These are phyloP conservation scores for Yamadazyma kanchanaburiensis DNA, from an alignment of 1,139 yeast species.

Conservation along the genomic window DNA sequence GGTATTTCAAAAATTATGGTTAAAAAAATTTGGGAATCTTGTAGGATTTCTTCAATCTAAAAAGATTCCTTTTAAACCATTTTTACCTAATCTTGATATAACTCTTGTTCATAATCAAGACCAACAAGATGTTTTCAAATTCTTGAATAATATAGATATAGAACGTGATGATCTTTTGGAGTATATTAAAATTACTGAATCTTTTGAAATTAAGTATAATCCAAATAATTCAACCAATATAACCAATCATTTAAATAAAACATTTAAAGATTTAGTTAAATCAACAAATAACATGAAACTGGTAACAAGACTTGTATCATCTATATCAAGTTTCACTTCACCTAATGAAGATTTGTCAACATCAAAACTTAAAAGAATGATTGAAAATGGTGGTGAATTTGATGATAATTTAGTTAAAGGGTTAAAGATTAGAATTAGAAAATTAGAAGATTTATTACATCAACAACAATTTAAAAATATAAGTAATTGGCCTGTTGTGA, in stretches of 20 bases:
- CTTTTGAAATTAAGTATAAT: slow-evolving; percentile 15
- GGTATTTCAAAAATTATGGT: slow-evolving; percentile 60
- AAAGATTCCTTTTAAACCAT: slow-evolving; percentile 11
- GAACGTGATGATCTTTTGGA: slow-evolving; percentile 40
- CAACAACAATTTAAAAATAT: slow-evolving; percentile 61
- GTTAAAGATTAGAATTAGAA: slow-evolving; percentile 56
- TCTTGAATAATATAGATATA: slow-evolving; percentile 23
- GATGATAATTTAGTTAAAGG: slow-evolving; percentile 48
- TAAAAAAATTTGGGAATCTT: slow-evolving; percentile 52
- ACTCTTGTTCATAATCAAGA: slow-evolving; percentile 26
- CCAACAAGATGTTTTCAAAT: slow-evolving; percentile 15
- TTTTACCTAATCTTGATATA: slow-evolving; percentile 41
- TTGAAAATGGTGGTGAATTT: slow-evolving; percentile 23
- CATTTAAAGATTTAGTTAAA: slow-evolving; percentile 42
- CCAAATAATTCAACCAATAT: slow-evolving; percentile 23
- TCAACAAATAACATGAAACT: slow-evolving; percentile 38
- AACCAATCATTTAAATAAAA: slow-evolving; percentile 40
- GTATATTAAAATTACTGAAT: slow-evolving; percentile 29
- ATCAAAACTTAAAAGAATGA: slow-evolving; percentile 13
- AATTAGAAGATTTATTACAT: slow-evolving; percentile 63
- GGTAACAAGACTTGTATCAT: slow-evolving; percentile 32
- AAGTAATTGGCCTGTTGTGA: slow-evolving; percentile 52
- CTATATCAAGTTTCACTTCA: slow-evolving; percentile 31
- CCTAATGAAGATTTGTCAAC: slow-evolving; percentile 17
- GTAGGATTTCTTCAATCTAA: slow-evolving; percentile 28